These are phyloP conservation scores for Pontederia crassipes DNA, from an alignment of 176 grass and related monocot species.

Conservation along the genomic window DNA sequence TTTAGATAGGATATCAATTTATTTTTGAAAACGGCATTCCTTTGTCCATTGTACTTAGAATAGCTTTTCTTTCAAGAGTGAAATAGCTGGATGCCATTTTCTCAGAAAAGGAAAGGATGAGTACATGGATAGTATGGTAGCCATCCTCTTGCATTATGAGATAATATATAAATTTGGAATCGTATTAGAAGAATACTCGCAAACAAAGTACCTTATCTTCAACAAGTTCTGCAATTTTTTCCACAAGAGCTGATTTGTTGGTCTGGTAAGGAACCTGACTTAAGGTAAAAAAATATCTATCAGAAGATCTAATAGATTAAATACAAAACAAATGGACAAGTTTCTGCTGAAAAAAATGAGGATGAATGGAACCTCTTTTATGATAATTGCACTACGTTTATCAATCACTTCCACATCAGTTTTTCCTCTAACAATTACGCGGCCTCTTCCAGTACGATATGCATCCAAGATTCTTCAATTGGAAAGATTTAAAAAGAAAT, in stretches of 20 bases:
- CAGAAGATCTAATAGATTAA: slow-evolving; percentile 5
- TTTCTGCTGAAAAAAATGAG: not conserved
- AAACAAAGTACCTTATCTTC: slow-evolving; percentile 68
- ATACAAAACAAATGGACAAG: not conserved
- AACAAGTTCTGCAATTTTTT: slow-evolving; percentile 88
- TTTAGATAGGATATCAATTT: no score
- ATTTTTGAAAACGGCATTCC: not conserved
- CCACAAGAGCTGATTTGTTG: slow-evolving; percentile 82
- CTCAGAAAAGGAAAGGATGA: no score
- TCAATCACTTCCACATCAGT: slow-evolving; percentile 68
- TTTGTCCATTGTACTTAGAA: not conserved
- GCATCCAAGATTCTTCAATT: slow-evolving; percentile 75
- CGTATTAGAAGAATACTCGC: no score
- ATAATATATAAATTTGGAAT: no score
- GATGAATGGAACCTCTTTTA: slow-evolving; percentile 63
- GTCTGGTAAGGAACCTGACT: slow-evolving; percentile 85
- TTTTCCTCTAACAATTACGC: slow-evolving; percentile 84
- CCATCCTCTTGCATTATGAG: no score
- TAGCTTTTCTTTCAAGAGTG: no score
- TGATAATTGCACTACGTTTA: slow-evolving; percentile 71
- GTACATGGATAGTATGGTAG: no score
- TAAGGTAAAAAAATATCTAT: slow-evolving; percentile 20
- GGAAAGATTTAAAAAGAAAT: slow-evolving; percentile 19
- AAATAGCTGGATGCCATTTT: no score
- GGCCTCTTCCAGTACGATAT: slow-evolving; percentile 72